A percentile compares a stretch with the other conserved stretches of the same genome.
phyloP scores from a whole-genome alignment of 2,329 filamentous ascomycete genomes.

The Ceratocystis harringtonii region DNA sequence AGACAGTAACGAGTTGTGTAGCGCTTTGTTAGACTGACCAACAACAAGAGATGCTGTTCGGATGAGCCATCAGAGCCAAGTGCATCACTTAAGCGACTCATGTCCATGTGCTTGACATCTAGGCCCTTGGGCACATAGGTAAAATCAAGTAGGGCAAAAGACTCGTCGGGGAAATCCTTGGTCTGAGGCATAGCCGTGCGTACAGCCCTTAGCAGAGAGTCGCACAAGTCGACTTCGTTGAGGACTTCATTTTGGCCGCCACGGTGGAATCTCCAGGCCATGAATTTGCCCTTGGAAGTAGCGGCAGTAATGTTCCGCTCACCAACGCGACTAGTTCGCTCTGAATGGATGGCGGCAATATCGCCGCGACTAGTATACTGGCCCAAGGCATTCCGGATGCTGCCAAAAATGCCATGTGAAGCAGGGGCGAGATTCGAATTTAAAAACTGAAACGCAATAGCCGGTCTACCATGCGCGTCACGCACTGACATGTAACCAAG shows the following conservation, averaged over 20 bases:
- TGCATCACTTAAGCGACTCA: constrained; percentile 37
- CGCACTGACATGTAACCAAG: constrained; percentile 74
- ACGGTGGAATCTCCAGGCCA: constrained; percentile 79
- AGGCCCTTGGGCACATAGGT: constrained; percentile 46
- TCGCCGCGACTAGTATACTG: constrained; percentile 58
- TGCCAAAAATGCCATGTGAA: constrained; percentile 59
- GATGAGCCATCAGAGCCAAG: constrained; percentile 36
- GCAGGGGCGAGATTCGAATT: constrained; percentile 43
- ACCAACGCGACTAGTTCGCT: constrained; percentile 55
- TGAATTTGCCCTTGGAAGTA: constrained; percentile 61
- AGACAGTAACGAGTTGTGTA: constrained; percentile 52
- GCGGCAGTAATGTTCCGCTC: constrained; percentile 73
- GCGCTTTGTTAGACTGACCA: constrained; percentile 42
- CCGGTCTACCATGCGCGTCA: constrained; percentile 73
- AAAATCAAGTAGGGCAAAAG: constrained; percentile 67
- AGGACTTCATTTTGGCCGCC: constrained; percentile 67
- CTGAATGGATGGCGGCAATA: constrained; percentile 64
- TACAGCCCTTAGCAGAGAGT: constrained; percentile 47
- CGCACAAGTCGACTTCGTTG: constrained; percentile 54
- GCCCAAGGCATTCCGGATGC: constrained; percentile 61
- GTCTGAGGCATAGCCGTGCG: constrained; percentile 37
- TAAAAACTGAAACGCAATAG: constrained; percentile 64
- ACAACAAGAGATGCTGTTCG: constrained; percentile 44
- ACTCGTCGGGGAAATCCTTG: constrained; percentile 36
- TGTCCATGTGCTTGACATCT: constrained; percentile 34